A percentile compares a stretch with the other conserved stretches of the same genome.
Conservation (phyloP, 179 eudicot genomes). For the Vitellaria paradoxa region DNA sequence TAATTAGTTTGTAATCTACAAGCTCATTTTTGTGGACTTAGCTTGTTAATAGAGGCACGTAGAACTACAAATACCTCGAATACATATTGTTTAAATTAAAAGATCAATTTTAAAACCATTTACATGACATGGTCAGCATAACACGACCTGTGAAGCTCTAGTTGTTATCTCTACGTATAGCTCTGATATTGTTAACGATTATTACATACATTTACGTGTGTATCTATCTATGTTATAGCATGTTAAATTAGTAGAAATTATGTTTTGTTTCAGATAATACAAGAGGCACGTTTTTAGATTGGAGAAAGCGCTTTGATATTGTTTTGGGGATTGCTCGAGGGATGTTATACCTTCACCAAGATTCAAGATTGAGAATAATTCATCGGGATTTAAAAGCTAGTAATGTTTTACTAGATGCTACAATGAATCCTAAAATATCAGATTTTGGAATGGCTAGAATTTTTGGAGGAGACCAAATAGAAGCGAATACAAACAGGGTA, state of each 20-base stretch:
- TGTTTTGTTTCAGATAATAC: conserved; percentile 23
- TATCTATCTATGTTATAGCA: no score
- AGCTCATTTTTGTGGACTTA: no score
- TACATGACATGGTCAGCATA: no score
- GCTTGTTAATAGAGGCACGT: no score
- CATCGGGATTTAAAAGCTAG: conserved; percentile 50
- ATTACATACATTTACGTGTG: no score
- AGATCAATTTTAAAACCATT: no score
- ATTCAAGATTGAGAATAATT: conserved; percentile 43
- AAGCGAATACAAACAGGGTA: conserved; percentile 34
- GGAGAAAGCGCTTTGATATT: conserved; percentile 39
- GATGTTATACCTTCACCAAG: conserved; percentile 50
- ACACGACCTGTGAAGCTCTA: no score
- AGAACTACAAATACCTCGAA: no score
- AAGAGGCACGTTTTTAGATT: conserved; percentile 26
- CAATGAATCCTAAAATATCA: conserved; percentile 49
- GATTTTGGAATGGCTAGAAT: conserved; percentile 54
- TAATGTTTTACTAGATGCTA: conserved; percentile 38
- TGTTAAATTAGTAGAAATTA: background rate
- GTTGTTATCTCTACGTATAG: no score
- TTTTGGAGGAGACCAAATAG: conserved; percentile 35
- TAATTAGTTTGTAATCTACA: no score
- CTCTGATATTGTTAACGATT: no score
- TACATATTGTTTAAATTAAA: no score
- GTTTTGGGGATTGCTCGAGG: conserved; percentile 52